A percentile compares a stretch with the other conserved stretches of the same genome.
Evolutionary conservation across 2,329 filamentous ascomycete species (phyloP).

Genomic region (Xylaria sp.): DNA sequence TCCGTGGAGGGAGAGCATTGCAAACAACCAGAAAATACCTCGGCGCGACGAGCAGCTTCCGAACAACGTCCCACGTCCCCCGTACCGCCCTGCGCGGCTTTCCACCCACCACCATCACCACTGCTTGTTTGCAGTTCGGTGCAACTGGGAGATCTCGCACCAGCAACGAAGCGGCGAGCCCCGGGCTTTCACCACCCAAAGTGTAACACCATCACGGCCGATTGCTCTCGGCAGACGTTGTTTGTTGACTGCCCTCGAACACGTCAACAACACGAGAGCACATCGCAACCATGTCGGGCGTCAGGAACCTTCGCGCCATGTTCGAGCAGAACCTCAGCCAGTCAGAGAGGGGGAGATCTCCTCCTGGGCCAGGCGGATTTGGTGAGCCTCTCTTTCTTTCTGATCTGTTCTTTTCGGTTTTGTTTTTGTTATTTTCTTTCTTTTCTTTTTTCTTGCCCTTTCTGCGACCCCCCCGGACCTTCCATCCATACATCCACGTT

Average conservation of each 20-base stretch:
- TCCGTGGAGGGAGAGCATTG: background rate
- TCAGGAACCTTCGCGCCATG: slow-evolving; percentile 72
- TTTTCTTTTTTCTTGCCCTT: background rate
- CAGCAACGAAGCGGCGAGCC: background rate
- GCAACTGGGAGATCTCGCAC: background rate
- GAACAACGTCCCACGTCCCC: slow-evolving; percentile 23
- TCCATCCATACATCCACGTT: background rate
- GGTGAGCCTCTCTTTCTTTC: slow-evolving; percentile 35
- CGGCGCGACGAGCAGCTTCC: slow-evolving; percentile 20
- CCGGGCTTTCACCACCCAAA: background rate
- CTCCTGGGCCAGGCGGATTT: slow-evolving; percentile 47
- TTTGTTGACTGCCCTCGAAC: slow-evolving; percentile 13
- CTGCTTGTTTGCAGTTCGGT: background rate
- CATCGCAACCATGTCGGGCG: slow-evolving; percentile 55
- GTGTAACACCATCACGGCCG: background rate
- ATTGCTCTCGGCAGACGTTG: slow-evolving; percentile 6
- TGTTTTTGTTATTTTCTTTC: slow-evolving; percentile 3
- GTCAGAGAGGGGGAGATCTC: slow-evolving; percentile 63
- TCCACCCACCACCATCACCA: background rate
- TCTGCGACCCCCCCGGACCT: slow-evolving; percentile 1
- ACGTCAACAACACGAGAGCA: slow-evolving; percentile 42
- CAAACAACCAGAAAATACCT: slow-evolving; percentile 21
- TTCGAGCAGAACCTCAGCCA: slow-evolving; percentile 68
- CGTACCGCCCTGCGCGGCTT: background rate
- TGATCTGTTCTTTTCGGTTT: background rate